Base-by-base conservation (phyloP, 2,329 filamentous ascomycete genomes). In the Trichoderma oligosporum region DNA sequence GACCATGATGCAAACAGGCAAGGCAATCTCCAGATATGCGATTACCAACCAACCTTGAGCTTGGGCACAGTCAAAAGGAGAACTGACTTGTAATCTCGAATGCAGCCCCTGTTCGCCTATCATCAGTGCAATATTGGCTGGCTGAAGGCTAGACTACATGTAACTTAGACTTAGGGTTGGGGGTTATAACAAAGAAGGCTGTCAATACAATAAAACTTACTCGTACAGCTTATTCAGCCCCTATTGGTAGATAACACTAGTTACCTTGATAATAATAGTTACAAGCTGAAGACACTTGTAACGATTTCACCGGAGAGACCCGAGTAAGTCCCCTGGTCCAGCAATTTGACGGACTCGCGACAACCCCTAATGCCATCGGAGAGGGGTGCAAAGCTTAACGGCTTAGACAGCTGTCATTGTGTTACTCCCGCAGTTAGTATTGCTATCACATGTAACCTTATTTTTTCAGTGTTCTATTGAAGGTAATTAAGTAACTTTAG, bases 171-270 rank as follows among this genome's bases (percentile, higher is more conserved):
- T 39, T 33, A 22, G 5, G 36, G 33, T 20, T 24, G 36, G 48
- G 36, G 24, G 29, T n/a, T n/a, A 24, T 36, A 44, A 20, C 38
- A 24, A 11, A 18, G 38, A 53, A 27, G 36, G 39, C 31, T 39
- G 39, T 27, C 31, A 29, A 33, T 54, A 22, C 27, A 53, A 44
- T 36, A 45, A 4, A 54, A 39, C n/a, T n/a, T n/a, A n/a, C n/a
- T n/a, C 6, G 51, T 39, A 54, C 41, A 39, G 51, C 38, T 45
- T 18, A 31, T 54, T 45, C 31, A 54, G 51, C 51, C 51, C 48
- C 51, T n/a, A n/a, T n/a, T n/a, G n/a, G n/a, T n/a, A n/a, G n/a
- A n/a, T n/a, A n/a, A n/a, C n/a, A n/a, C 29, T 44, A 44, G 42
- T 38, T 38, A 36, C 22, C 38, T 6, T 24, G 25, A 18, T 11